Base-by-base conservation (phyloP, 768 basidiomycete species). In the Clavulina sp. region DNA sequence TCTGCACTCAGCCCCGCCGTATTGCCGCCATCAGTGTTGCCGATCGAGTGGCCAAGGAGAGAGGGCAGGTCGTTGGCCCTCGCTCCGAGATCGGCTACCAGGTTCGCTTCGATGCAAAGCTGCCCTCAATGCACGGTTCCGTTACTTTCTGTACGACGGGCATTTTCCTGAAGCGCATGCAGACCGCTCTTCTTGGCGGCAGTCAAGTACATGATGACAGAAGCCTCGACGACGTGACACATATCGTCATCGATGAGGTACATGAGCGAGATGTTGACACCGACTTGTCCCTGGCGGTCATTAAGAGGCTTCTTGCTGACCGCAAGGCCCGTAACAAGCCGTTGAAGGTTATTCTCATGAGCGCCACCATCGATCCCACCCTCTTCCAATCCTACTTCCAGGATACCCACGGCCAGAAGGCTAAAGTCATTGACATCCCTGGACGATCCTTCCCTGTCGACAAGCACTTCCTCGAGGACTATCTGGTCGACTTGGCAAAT, bases 261-360 rank as follows among this genome's bases (percentile, higher is more conserved):
- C 92, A 97, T 63, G 92, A 95, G 65, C 81, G 92, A 28, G 88
- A 93, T 58, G 77, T 93, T 54, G 89, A 95, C 60, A 92, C 87
- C 0, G 92, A 95, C 64, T 67, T 95, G 23, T 67, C 89, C 40
- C 74, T 97, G 18, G 85, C 89, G 52, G 86, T 91, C 4, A 73
- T 97, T 51, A 91, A 92, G 64, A 76, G 85, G 23, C 65, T 92
- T 23, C 65, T 92, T 60, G 74, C 72, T 4, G 80, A 87, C 53
- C 76, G 89, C 57, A 80, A 75, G 61, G 69, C 74, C 4, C 73
- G 74, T 56, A 73, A 75, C 7, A 75, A 79, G 44, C 79, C 84
- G 2, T 66, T 96, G 64, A 91, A 89, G 64, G 71, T 96, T 56
- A 66, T 95, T 40, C 74, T 97, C 52, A 95, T 96, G 91, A 92